A percentile compares a stretch with the other conserved stretches of the same genome.
These are phyloP conservation scores for Pseudoscleropodium purum DNA, from an alignment of 225 moss, liverwort and hornwort genomes.

Conservation along the genomic window DNA sequence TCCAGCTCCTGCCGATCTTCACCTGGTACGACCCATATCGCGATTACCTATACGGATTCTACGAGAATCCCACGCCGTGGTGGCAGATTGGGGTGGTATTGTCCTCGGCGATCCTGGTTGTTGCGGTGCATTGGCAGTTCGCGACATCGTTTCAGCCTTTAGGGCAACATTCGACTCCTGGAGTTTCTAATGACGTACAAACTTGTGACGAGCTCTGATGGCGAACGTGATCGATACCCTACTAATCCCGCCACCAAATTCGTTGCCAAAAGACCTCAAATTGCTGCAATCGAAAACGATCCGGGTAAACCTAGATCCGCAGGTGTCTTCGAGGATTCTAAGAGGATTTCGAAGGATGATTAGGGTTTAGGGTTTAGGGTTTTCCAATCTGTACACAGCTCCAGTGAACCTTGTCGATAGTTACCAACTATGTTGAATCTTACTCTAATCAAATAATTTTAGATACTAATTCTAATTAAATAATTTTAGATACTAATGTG, in stretches of 20 bases:
- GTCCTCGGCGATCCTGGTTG: not conserved
- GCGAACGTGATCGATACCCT: not conserved
- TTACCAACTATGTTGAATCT: too few relatives aligned
- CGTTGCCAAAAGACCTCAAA: not conserved
- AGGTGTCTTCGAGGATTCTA: too few relatives aligned
- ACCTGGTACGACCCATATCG: not conserved
- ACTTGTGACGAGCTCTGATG: not conserved
- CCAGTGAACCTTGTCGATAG: too few relatives aligned
- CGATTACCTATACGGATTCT: not conserved
- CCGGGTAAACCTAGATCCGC: not conserved
- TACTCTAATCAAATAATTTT: too few relatives aligned
- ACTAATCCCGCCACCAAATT: not conserved
- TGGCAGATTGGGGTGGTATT: not conserved
- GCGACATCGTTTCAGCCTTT: not conserved
- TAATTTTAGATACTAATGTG: too few relatives aligned
- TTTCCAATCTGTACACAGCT: too few relatives aligned
- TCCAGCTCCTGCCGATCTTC: slow-evolving; percentile 12
- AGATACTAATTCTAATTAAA: too few relatives aligned
- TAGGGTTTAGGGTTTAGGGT: too few relatives aligned
- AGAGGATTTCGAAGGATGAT: not conserved
- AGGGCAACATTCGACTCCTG: not conserved
- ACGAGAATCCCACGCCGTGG: not conserved
- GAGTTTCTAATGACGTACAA: not conserved
- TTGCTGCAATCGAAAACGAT: not conserved
- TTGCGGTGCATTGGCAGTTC: slow-evolving; percentile 8